Percentiles rank a stretch among this genome's conserved stretches.
These are phyloP conservation scores for Tanozyma kutaoensis DNA, from an alignment of 805 yeast genomes.

Conservation along the genomic window DNA sequence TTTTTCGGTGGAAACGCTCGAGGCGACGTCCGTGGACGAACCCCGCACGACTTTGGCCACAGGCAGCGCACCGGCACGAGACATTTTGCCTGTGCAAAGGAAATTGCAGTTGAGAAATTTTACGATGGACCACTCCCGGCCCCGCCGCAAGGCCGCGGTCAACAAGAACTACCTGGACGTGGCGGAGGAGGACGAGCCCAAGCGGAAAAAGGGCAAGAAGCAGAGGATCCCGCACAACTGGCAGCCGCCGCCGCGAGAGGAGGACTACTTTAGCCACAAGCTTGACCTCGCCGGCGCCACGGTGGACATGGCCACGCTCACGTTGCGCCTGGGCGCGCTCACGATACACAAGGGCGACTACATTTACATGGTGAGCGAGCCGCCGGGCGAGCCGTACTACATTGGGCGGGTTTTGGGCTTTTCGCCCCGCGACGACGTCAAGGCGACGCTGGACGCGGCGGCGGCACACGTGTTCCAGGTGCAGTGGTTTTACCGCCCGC, in stretches of 20 bases:
- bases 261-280: constrained; percentile 28
- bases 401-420: constrained; percentile 78
- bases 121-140: constrained; percentile 7
- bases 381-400: constrained; percentile 90
- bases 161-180: constrained; percentile 8
- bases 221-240: constrained; percentile 29
- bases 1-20: too few relatives aligned
- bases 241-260: constrained; percentile 29
- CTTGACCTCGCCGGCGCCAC: constrained; percentile 29
- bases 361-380: constrained; percentile 79
- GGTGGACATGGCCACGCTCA: constrained; percentile 22
- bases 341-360: constrained; percentile 43
- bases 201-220: too few relatives aligned
- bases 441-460: constrained; percentile 24
- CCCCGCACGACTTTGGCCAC: too few relatives aligned
- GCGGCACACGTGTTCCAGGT: constrained; percentile 48
- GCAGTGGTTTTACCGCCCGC: constrained; percentile 86
- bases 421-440: constrained; percentile 4
- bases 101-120: too few relatives aligned
- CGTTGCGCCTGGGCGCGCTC: constrained; percentile 16
- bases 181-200: constrained; percentile 4
- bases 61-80: too few relatives aligned
- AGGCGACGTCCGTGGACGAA: too few relatives aligned
- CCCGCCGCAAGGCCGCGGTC: constrained; percentile 8
- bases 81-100: too few relatives aligned